Base-by-base conservation (phyloP, 345 rosid species). In the Dipteronia dyeriana region DNA sequence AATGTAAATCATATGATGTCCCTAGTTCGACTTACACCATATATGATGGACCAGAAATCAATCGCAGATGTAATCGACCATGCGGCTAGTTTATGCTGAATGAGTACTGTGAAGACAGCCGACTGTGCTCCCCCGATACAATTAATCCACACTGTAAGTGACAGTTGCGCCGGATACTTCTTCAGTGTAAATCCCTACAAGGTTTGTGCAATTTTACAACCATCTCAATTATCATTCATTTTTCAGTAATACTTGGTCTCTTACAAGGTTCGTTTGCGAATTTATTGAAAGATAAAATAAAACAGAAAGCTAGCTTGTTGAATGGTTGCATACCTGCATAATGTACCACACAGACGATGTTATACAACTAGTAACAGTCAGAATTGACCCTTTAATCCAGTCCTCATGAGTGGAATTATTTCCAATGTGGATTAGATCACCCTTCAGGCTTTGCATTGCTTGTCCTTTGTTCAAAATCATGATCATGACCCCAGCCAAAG, bases 81-180 rank as follows among this genome's bases (percentile, higher is more conserved):
- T 11, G 77, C 70, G 9, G 77, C 69, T 45, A 70, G 34, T 31
- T 76, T 64, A 22, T 17, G 84, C 17, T 80, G 78, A 12, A 68
- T 2, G 49, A 61, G 29, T 66, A 78, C 25, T 17, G 84, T 68
- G 69, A 75, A 78, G 59, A 78, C 43, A 63, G 80, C 86, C 7
- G 86, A 84, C 59, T 81, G 80, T 31, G 70, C 79, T 68, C 61
- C 84, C 10, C 80, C 82, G 0, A 81, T 19, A 41, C 75, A 65
- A 57, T 69, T 84, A 45, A 84, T 75, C 86, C 77, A 73, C 6
- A 80, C 66, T 11, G 84, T 68, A 3, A 80, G 71, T 3, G 84
- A 84, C 49, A 84, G 62, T 72, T 79, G 68, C 13, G 82, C 84
- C 1, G 86, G 84, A 76, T 84, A 81, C 70, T 41, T 78, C 29